A percentile compares a stretch with the other conserved stretches of the same genome.
phyloP scores from a whole-genome alignment of 108 stramenopile genomes.

The Pseudonitzschia multiseries region DNA sequence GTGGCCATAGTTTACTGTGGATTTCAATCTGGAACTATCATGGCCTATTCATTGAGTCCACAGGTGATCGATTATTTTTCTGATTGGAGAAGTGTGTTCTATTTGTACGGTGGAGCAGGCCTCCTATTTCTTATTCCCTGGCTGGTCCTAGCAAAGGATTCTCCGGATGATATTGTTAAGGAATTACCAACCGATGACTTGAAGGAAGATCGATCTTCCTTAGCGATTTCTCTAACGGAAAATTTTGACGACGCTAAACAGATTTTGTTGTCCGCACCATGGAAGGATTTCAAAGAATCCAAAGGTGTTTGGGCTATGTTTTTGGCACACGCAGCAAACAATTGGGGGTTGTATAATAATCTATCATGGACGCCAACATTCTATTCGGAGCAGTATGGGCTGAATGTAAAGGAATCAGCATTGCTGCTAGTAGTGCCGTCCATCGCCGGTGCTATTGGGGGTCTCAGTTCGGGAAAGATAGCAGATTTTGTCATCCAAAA shows the following conservation, averaged over 20 bases:
- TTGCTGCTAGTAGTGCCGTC: conserved; percentile 68
- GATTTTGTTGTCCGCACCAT: conserved; percentile 61
- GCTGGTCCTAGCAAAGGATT: conserved; percentile 67
- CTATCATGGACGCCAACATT: conserved; percentile 90
- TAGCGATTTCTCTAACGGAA: conserved; percentile 26
- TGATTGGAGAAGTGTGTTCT: conserved; percentile 78
- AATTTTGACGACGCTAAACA: conserved; percentile 36
- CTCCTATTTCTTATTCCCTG: conserved; percentile 72
- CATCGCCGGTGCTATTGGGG: conserved; percentile 71
- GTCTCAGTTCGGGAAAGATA: conserved; percentile 61
- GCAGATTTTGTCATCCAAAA: conserved; percentile 63
- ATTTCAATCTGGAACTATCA: conserved; percentile 79
- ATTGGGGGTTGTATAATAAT: conserved; percentile 86
- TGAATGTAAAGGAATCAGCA: conserved; percentile 77
- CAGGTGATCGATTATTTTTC: conserved; percentile 54
- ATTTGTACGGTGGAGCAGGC: conserved; percentile 72
- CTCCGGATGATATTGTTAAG: conserved; percentile 26
- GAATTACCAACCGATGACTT: conserved; percentile 8
- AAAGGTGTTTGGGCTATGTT: conserved; percentile 77
- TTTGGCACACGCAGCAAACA: conserved; percentile 85
- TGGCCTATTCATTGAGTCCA: conserved; percentile 79
- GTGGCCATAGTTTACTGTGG: conserved; percentile 72
- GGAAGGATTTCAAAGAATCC: conserved; percentile 63
- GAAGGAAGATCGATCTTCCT: conserved; percentile 18
- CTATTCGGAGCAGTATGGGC: conserved; percentile 79